Base-by-base conservation (phyloP, 192 early-diverging fungal species). In the Backusella luteola region DNA sequence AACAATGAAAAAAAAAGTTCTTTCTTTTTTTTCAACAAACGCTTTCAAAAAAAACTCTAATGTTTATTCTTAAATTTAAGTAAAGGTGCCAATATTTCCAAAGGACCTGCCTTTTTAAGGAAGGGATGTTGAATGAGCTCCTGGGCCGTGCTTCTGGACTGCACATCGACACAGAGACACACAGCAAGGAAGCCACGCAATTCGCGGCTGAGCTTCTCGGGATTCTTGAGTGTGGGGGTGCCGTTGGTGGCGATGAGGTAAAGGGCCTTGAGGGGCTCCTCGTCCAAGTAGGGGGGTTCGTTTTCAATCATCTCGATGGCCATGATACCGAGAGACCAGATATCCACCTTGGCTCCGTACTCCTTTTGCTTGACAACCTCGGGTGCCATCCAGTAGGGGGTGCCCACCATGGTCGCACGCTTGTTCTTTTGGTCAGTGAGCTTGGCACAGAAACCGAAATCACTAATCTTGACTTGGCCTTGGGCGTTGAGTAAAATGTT, bases 271-370 rank as follows among this genome's bases (percentile, higher is more conserved):
- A 98, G 87, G 36, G 97, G 94, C 79, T 96, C 94, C 84, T 98
- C 97, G 74, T 97, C 93, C 76, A 98, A 81, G 75, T 98, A 98
- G 70, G 97, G 97, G 9, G 96, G 97, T 77, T 98, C 97, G 71
- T 93, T 93, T 83, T 98, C 97, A 73, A 98, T 91, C 97, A 98
- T 97, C 82, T 98, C 96, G 70, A 97, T 96, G 1, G 94, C 95
- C 96, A 97, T 98, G 79, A 98, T 97, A 67, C 97, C 96, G 46
- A 97, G 83, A 4, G 95, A 97, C 97, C 97, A 95, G 75, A 93
- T 89, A 79, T 95, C 93, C 17, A 95, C 92, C 86, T 94, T 93
- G 75, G 89, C 83, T 23, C 89, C 91, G 75, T 93, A 94, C 35
- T 90, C 87, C 80, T 93, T 93, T 72, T 93, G 92, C 83, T 93